phyloP scores from a whole-genome alignment of 2,329 filamentous ascomycete species.

The Calonectria fujianensis region DNA sequence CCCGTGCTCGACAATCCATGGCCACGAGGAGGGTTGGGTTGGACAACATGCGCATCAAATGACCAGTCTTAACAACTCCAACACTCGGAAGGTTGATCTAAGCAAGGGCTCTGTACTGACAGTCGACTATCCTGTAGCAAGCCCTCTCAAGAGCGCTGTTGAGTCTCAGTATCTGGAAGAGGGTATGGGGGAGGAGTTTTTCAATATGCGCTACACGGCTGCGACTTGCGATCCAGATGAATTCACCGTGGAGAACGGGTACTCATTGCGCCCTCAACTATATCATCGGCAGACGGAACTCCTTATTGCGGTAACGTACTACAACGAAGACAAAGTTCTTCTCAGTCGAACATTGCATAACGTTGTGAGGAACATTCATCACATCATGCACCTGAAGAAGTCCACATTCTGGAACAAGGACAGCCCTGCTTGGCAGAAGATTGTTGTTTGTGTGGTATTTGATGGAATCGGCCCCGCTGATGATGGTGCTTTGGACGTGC shows the following conservation, averaged over 20 bases:
- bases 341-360: conserved; percentile 26
- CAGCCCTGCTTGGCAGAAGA: conserved; percentile 31
- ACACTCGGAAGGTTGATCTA: conserved; percentile 16
- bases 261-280: conserved; percentile 20
- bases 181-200: conserved; percentile 14
- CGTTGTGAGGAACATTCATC: conserved; percentile 26
- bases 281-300: conserved; percentile 29
- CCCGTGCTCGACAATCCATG: not conserved
- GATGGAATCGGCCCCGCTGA: conserved; percentile 26
- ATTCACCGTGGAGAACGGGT: conserved; percentile 28
- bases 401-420: conserved; percentile 29
- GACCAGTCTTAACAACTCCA: not conserved
- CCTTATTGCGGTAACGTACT: conserved; percentile 24
- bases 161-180: conserved; percentile 12
- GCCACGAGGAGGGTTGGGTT: not conserved
- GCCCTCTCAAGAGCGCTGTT: conserved; percentile 24
- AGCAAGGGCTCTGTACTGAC: conserved; percentile 18
- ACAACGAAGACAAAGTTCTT: conserved; percentile 33
- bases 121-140: conserved; percentile 26
- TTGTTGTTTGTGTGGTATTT: conserved; percentile 31
- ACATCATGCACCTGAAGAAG: conserved; percentile 26
- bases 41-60: not conserved
- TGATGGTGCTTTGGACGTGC: conserved; percentile 20
- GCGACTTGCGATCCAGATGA: conserved; percentile 32
- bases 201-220: conserved; percentile 22